Conservation (phyloP, 192 early-diverging fungal species). For the Podila minutissima region DNA sequence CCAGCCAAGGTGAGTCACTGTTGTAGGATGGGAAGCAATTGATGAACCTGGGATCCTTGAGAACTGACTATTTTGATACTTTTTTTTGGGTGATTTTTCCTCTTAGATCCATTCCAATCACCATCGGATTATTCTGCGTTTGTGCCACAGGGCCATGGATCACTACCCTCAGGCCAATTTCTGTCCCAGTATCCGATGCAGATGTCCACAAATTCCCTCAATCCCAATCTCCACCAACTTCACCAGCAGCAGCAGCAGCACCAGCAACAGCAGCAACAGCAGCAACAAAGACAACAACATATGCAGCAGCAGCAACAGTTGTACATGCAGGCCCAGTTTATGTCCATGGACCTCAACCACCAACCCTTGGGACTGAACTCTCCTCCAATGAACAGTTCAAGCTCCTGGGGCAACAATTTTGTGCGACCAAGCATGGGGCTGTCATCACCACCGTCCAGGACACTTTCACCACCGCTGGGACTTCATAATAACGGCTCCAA, state of each 20-base stretch:
- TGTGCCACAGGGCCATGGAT: slow-evolving; percentile 35
- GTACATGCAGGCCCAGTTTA: slow-evolving; percentile 11
- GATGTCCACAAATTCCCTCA: slow-evolving; percentile 15
- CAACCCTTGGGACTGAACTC: slow-evolving; percentile 14
- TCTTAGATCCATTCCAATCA: slow-evolving; percentile 31
- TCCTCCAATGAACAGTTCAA: slow-evolving; percentile 18
- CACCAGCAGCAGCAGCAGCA: slow-evolving; percentile 15
- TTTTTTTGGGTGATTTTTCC: neutral
- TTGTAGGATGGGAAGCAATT: neutral
- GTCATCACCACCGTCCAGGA: slow-evolving; percentile 17
- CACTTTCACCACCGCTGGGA: slow-evolving; percentile 11
- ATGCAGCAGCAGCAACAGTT: slow-evolving; percentile 17
- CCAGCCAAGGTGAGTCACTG: slow-evolving; percentile 20
- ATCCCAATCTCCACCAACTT: slow-evolving; percentile 6
- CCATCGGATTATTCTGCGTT: slow-evolving; percentile 25
- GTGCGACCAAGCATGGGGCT: slow-evolving; percentile 19
- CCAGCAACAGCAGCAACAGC: slow-evolving; percentile 10
- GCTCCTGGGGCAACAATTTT: slow-evolving; percentile 12
- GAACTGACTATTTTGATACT: neutral
- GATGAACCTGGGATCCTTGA: too few relatives aligned
- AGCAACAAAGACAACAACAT: slow-evolving; percentile 7
- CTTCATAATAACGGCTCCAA: slow-evolving; percentile 1
- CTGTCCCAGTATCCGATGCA: slow-evolving; percentile 39
- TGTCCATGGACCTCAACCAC: slow-evolving; percentile 1
- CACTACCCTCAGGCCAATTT: slow-evolving; percentile 21